These are phyloP conservation scores for Neurospora terricola DNA, from an alignment of 495 filamentous ascomycete genomes.

Conservation along the genomic window DNA sequence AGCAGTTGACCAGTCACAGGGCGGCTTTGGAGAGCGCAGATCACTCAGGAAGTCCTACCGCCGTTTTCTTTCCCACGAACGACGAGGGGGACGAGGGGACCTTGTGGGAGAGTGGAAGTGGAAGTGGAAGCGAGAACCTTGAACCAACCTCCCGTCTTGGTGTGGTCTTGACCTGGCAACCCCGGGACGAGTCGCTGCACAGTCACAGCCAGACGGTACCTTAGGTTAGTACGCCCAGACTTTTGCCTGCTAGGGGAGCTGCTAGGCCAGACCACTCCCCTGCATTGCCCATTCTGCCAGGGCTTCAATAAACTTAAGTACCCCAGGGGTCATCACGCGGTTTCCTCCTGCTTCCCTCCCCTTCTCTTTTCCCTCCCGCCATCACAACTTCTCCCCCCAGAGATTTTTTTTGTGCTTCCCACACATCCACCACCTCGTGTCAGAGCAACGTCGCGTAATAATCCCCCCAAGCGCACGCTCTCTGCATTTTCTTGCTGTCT, in stretches of 20 bases:
- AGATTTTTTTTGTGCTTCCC: constrained; percentile 18
- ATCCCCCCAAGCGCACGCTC: constrained; percentile 15
- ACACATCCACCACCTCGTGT: constrained; percentile 13
- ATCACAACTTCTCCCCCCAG: constrained; percentile 24
- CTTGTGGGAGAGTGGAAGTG: neutral
- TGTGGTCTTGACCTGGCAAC: neutral
- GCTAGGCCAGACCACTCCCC: neutral
- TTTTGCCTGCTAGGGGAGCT: neutral
- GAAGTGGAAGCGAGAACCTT: neutral
- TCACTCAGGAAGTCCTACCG: constrained; percentile 10
- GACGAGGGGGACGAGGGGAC: neutral
- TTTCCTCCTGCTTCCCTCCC: constrained; percentile 2
- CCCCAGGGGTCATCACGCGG: constrained; percentile 12
- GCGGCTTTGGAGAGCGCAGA: constrained; percentile 1
- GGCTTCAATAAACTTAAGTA: constrained; percentile 12
- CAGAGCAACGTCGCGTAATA: constrained; percentile 19
- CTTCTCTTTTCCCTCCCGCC: constrained; percentile 10
- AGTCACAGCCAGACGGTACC: constrained; percentile 2
- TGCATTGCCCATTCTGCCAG: neutral
- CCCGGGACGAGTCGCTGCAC: constrained; percentile 1
- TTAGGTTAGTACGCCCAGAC: neutral
- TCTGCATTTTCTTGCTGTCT: constrained; percentile 26
- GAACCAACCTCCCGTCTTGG: neutral
- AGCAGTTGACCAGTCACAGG: constrained; percentile 4
- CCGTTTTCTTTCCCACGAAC: constrained; percentile 2